Base-by-base conservation (phyloP, 495 filamentous ascomycete genomes). In the Aspergillus taichungensis region DNA sequence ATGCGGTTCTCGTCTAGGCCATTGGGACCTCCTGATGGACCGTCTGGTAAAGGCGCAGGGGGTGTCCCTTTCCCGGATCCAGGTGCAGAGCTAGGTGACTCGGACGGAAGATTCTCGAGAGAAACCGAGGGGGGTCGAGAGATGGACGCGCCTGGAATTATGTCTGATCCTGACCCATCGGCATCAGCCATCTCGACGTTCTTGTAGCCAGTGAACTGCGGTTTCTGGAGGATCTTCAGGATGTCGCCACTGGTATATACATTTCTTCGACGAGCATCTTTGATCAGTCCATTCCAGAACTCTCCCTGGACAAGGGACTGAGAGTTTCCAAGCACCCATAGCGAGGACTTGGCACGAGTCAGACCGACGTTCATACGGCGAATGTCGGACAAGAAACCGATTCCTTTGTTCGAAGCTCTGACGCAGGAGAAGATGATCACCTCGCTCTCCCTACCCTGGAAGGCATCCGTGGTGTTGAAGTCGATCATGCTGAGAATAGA, bases 391-490 rank as follows among this genome's bases (percentile, higher is more conserved):
- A 98, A 82, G 78, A 98, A 98, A 74, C 92, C 92, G 57, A 98
- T 95, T 54, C 94, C 88, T 28, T 88, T 88, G 28, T 80, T 85
- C 11, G 86, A 90, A 30, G 92, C 89, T 64, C 92, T 80, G 30
- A 98, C 92, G 61, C 92, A 98, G 40, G 94, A 97, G 69, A 98
- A 98, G 46, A 98, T 96, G 57, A 98, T 96, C 49, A 98, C 81
- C 62, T 98, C 92, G 58, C 87, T 88, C 66, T 98, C 92, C 39
- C 92, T 80, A 51, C 92, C 92, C 58, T 98, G 92, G 64, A 95
- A 98, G 11, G 92, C 92, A 65, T 98, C 92, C 1, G 94, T 96
- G 4, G 92, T 98, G 57, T 98, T 98, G 72, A 97, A 97, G 48
- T 98, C 92, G 40, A 98, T 79, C 32, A 70, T 77, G 30, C 82